Base-by-base conservation (phyloP, 2,329 filamentous ascomycete genomes). In the Coniochaeta pulveracea region DNA sequence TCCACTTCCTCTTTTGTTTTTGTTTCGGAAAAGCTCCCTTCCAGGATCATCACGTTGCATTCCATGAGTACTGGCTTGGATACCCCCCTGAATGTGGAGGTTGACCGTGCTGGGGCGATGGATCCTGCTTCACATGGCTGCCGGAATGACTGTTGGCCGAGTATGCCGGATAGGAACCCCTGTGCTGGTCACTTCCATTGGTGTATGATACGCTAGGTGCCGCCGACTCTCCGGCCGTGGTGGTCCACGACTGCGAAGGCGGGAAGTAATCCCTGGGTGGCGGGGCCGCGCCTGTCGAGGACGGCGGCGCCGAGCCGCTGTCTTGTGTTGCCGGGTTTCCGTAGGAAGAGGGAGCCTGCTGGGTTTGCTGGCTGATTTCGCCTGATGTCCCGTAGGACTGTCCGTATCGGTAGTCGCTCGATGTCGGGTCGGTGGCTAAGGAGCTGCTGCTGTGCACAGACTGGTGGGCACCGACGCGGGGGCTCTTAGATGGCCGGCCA, bases 11-110 rank as follows among this genome's bases (percentile, higher is more conserved):
- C n/a, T n/a, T n/a, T n/a, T n/a, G n/a, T n/a, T n/a, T n/a, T n/a
- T n/a, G n/a, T n/a, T n/a, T n/a, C n/a, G n/a, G n/a, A n/a, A n/a
- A n/a, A n/a, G n/a, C n/a, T n/a, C n/a, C n/a, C n/a, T n/a, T n/a
- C n/a, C n/a, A n/a, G n/a, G n/a, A n/a, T 33, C n/a, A 36, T 45
- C 41, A 69, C 36, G 63, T 67, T 33, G 61, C 55, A 41, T 63
- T 71, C 71, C 71, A 75, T 19, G 68, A 70, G 47, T 75, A 75
- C 47, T 72, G 65, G 47, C 61, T 65, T 47, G 56, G 67, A 68
- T 16, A 56, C 47, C 14, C 34, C 29, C 30, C n/a, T n/a, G n/a
- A 37, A 12, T 30, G 26, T 15, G 30, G 25, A 2, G 34, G 18
- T 19, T 31, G 28, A 5, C 28, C n/a, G 17, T 31, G 28, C 11